These are phyloP conservation scores for Phyllosticta ampelicida DNA, from an alignment of 2,329 filamentous ascomycete genomes.

Conservation along the genomic window DNA sequence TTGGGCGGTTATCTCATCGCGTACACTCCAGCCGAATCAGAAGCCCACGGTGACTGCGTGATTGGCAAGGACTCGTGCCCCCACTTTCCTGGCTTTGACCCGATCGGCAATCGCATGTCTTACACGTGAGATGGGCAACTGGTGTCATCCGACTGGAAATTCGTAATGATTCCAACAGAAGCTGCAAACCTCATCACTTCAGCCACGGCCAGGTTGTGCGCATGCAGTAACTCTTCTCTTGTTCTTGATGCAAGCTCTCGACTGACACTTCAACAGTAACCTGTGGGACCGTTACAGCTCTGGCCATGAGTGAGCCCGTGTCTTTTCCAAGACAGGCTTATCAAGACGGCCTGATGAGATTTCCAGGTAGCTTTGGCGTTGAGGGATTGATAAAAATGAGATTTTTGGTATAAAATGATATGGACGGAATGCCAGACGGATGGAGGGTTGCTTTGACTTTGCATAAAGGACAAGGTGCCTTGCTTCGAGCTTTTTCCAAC, in stretches of 20 bases:
- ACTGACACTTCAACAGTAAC: slow-evolving; percentile 2
- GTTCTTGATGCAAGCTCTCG: too few species aligned
- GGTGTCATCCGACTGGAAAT: slow-evolving; percentile 3
- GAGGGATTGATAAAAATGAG: too few species aligned
- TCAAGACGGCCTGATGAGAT: too few species aligned
- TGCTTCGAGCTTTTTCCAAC: too few species aligned
- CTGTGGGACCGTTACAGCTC: slow-evolving; percentile 15
- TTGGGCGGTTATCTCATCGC: slow-evolving; percentile 17
- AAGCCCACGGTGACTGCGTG: slow-evolving; percentile 17
- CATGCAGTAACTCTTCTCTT: slow-evolving; percentile 11
- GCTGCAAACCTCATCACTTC: slow-evolving; percentile 19
- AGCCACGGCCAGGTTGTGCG: slow-evolving; percentile 18
- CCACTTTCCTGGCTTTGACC: slow-evolving; percentile 18
- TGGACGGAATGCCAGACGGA: too few species aligned
- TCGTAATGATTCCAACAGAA: slow-evolving; percentile 10
- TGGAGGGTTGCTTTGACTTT: too few species aligned
- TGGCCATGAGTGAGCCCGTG: slow-evolving; percentile 4
- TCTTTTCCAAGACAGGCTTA: too few species aligned
- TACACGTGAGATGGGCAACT: too few species aligned
- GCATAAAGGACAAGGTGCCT: too few species aligned
- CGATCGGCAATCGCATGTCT: slow-evolving; percentile 27
- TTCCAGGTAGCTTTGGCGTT: too few species aligned
- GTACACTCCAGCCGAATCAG: slow-evolving; percentile 21
- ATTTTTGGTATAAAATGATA: too few species aligned
- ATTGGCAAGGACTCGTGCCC: slow-evolving; percentile 20